Conservation (phyloP, 345 rosid genomes). For the Rhizophora mangle region DNA sequence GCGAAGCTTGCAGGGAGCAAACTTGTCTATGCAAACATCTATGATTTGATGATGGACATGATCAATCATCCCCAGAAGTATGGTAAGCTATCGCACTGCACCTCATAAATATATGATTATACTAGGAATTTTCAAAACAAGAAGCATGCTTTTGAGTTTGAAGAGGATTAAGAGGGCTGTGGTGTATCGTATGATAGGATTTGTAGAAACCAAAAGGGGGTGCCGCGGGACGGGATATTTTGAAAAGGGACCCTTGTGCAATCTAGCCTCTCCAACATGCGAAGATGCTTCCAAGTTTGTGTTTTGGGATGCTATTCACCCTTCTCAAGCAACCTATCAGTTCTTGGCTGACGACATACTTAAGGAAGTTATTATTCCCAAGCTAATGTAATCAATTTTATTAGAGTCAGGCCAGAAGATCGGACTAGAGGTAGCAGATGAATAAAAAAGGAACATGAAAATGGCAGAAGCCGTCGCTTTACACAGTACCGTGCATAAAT, state of each 20-base stretch:
- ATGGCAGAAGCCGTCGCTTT: too few relatives aligned
- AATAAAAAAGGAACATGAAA: too few relatives aligned
- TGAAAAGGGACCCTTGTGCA: conserved; percentile 1
- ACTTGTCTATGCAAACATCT: neutral
- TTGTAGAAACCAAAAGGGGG: neutral
- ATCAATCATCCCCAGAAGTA: neutral
- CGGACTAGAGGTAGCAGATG: too few relatives aligned
- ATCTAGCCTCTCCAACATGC: neutral
- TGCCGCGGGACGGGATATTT: neutral
- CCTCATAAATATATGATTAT: neutral
- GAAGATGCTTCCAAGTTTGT: neutral
- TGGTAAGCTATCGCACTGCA: neutral
- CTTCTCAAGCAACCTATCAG: neutral
- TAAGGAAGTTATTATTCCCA: neutral
- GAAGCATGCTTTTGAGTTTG: neutral
- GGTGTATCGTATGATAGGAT: neutral
- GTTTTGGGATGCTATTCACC: conserved; percentile 1
- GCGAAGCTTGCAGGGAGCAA: neutral
- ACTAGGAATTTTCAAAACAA: neutral
- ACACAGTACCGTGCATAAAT: too few relatives aligned
- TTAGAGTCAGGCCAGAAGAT: neutral
- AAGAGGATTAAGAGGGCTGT: neutral
- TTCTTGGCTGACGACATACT: neutral
- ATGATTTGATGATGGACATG: neutral
- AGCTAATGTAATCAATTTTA: neutral